phyloP scores from a whole-genome alignment of 805 yeast species.

The Vanderwaltozyma tropicalis region DNA sequence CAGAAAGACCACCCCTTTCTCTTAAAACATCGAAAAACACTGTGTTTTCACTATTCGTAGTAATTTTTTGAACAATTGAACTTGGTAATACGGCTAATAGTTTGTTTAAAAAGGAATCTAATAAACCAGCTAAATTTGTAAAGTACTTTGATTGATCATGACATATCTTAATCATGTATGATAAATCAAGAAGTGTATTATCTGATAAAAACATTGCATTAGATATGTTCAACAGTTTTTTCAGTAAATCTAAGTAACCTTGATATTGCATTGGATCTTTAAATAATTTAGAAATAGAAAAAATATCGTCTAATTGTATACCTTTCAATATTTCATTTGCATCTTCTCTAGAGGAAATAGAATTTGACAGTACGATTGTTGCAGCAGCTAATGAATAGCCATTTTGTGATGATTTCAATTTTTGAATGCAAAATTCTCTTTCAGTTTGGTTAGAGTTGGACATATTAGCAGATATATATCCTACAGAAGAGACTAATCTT shows the following conservation, averaged over 20 bases:
- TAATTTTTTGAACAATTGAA: constrained; percentile 7
- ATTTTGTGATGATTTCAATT: constrained; percentile 6
- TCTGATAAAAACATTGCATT: constrained; percentile 14
- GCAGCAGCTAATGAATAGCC: constrained; percentile 21
- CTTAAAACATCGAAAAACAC: constrained; percentile 7
- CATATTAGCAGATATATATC: constrained; percentile 20
- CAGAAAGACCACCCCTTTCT: constrained; percentile 15
- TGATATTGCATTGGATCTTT: constrained; percentile 27
- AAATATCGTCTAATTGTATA: constrained; percentile 9
- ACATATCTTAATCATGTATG: constrained; percentile 10
- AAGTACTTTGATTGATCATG: constrained; percentile 21
- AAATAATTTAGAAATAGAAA: constrained; percentile 7
- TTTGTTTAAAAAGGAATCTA: constrained; percentile 19
- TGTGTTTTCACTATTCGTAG: constrained; percentile 1
- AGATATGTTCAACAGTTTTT: constrained; percentile 18
- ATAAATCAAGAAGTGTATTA: constrained; percentile 7
- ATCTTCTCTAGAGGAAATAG: constrained; percentile 14
- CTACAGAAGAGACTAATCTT: constrained; percentile 18
- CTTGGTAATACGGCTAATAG: constrained; percentile 22
- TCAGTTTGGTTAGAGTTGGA: constrained; percentile 16
- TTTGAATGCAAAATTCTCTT: constrained; percentile 8
- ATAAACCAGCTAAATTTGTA: constrained; percentile 14
- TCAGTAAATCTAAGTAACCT: constrained; percentile 23
- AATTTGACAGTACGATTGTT: constrained; percentile 20
- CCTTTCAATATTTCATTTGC: constrained; percentile 10